Evolutionary conservation across 768 basidiomycete genomes (phyloP).

Genomic region (Mycena sanguinolenta): DNA sequence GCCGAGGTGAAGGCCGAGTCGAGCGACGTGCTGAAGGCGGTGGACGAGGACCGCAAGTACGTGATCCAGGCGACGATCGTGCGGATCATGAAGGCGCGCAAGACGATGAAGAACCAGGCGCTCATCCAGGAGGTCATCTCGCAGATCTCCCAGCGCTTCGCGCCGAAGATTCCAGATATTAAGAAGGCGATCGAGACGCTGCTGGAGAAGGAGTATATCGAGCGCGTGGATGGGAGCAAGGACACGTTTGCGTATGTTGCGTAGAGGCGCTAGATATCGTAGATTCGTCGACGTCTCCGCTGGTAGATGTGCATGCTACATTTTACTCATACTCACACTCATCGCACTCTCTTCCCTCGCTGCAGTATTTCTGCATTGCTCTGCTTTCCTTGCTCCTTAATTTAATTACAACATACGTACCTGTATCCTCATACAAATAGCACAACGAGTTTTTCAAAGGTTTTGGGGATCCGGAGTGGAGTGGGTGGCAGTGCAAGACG

Average conservation of each 20-base stretch:
- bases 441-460: background rate
- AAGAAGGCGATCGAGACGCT: constrained; percentile 97
- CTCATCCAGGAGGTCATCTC: constrained; percentile 92
- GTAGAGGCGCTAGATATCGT: constrained; percentile 46
- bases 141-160: constrained; percentile 90
- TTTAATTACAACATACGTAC: background rate
- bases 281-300: background rate
- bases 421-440: background rate
- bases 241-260: constrained; percentile 90
- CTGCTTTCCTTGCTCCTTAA: background rate
- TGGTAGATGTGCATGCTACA: background rate
- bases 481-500: no score
- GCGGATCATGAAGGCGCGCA: constrained; percentile 96
- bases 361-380: background rate
- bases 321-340: background rate
- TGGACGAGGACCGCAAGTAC: constrained; percentile 97
- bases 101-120: constrained; percentile 94
- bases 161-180: constrained; percentile 95
- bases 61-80: constrained; percentile 96
- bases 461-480: no score
- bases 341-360: background rate
- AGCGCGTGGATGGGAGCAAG: constrained; percentile 91
- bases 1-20: constrained; percentile 94
- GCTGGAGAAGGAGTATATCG: constrained; percentile 97
- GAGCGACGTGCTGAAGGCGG: constrained; percentile 90